phyloP scores from a whole-genome alignment of 139 green algal genomes.

The Coccomyxa sp. region DNA sequence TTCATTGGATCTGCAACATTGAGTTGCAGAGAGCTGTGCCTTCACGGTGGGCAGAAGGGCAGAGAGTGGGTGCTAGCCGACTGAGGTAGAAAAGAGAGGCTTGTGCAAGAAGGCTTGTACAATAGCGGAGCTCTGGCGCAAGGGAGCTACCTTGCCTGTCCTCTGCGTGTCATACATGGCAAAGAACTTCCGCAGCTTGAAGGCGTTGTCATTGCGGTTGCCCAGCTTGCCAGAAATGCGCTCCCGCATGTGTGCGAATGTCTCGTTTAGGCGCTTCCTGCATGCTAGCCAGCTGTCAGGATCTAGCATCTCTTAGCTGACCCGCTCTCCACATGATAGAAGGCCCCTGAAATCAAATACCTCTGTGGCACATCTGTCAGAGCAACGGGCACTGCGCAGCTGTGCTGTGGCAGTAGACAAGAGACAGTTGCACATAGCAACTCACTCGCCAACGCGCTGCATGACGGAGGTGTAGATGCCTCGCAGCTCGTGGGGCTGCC shows the following conservation, averaged over 20 bases:
- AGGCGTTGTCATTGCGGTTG: constrained; percentile 76
- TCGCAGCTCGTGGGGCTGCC: constrained; percentile 44
- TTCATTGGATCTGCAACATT: background rate
- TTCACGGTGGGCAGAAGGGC: background rate
- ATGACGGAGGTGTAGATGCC: constrained; percentile 59
- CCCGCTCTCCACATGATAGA: too few relatives aligned
- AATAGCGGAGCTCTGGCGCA: background rate
- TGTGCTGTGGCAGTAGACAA: too few relatives aligned
- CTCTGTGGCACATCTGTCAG: too few relatives aligned
- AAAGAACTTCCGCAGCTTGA: constrained; percentile 75
- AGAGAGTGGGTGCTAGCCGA: background rate
- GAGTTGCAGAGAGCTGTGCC: background rate
- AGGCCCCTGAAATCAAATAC: too few relatives aligned
- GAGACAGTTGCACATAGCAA: background rate
- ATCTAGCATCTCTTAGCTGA: too few relatives aligned
- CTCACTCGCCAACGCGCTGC: constrained; percentile 71
- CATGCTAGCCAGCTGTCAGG: too few relatives aligned
- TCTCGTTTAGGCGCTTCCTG: constrained; percentile 70
- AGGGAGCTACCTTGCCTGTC: background rate
- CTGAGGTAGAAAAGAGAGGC: background rate
- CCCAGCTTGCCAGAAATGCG: constrained; percentile 70
- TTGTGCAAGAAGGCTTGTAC: background rate
- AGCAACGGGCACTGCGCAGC: too few relatives aligned
- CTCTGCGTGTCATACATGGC: constrained; percentile 63
- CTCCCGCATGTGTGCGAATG: constrained; percentile 72